A percentile compares a stretch with the other conserved stretches of the same genome.
Evolutionary conservation across 1,284 basidiomycete genomes (phyloP).

Genomic region (Sphaerobolus stellatus): DNA sequence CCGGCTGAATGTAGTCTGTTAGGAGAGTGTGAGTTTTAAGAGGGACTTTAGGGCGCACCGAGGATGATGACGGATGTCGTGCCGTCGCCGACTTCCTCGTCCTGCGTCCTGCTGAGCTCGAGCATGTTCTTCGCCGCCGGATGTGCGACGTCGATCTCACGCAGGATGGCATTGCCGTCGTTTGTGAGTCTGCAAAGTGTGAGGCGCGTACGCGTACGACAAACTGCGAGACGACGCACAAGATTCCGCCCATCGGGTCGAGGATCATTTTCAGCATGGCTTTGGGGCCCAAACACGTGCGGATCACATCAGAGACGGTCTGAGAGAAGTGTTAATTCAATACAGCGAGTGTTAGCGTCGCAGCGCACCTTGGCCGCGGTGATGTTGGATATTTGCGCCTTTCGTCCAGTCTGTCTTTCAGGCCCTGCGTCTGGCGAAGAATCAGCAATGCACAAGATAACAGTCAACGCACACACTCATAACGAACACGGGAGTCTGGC

Average conservation of each 20-base stretch:
- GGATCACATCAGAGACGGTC: conserved; percentile 98
- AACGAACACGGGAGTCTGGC: conserved; percentile 40
- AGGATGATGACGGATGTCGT: conserved; percentile 98
- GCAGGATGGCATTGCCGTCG: conserved; percentile 95
- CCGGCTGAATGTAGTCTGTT: conserved; percentile 59
- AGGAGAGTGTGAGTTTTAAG: background rate
- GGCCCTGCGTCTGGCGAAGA: conserved; percentile 76
- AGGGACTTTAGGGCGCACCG: conserved; percentile 50
- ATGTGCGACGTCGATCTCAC: conserved; percentile 97
- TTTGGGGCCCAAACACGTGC: conserved; percentile 96
- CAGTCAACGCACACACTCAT: conserved; percentile 37
- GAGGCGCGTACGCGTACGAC: background rate
- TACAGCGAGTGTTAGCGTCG: background rate
- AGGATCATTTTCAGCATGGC: conserved; percentile 99
- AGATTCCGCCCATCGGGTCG: conserved; percentile 95
- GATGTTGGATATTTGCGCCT: conserved; percentile 97
- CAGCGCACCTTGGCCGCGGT: conserved; percentile 86
- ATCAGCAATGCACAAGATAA: background rate
- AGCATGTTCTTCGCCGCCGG: conserved; percentile 99
- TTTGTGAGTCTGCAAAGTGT: conserved; percentile 77
- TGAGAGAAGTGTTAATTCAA: conserved; percentile 30
- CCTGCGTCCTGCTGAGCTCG: conserved; percentile 94
- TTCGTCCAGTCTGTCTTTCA: conserved; percentile 90
- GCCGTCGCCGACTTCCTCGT: conserved; percentile 98
- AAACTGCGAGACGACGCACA: conserved; percentile 53